phyloP scores from a whole-genome alignment of 1,284 basidiomycete genomes.

The Moesziomyces sp. region DNA sequence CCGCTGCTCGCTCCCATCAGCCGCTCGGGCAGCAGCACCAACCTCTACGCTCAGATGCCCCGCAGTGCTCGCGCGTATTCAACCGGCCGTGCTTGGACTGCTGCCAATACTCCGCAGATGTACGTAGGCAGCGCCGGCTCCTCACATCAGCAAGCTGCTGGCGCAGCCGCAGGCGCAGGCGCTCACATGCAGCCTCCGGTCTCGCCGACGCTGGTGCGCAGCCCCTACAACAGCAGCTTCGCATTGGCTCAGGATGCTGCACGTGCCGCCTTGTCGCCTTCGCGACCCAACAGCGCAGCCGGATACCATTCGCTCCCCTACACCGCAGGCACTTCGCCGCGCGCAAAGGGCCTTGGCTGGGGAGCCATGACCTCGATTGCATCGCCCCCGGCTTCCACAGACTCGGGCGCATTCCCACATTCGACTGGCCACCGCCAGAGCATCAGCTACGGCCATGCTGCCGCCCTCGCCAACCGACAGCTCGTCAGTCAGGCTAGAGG shows the following conservation, averaged over 20 bases:
- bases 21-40: constrained; percentile 50
- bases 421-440: constrained; percentile 24
- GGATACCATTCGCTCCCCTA: constrained; percentile 25
- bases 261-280: constrained; percentile 33
- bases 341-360: constrained; percentile 57
- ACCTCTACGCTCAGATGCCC: constrained; percentile 41
- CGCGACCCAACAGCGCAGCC: constrained; percentile 44
- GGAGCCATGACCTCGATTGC: constrained; percentile 57
- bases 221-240: constrained; percentile 41
- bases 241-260: constrained; percentile 44
- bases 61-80: constrained; percentile 40
- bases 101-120: constrained; percentile 41
- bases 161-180: background rate
- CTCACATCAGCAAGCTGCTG: constrained; percentile 13
- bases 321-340: constrained; percentile 53
- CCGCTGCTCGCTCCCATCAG: constrained; percentile 54
- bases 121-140: constrained; percentile 50
- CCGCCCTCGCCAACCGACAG: constrained; percentile 26
- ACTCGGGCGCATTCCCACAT: constrained; percentile 7
- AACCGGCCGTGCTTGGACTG: constrained; percentile 39
- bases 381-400: constrained; percentile 15
- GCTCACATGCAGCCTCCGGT: constrained; percentile 18
- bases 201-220: constrained; percentile 44
- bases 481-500: constrained; percentile 12
- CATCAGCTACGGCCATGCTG: constrained; percentile 48